phyloP scores from a whole-genome alignment of 345 rosid genomes.

The Trapa incisa region DNA sequence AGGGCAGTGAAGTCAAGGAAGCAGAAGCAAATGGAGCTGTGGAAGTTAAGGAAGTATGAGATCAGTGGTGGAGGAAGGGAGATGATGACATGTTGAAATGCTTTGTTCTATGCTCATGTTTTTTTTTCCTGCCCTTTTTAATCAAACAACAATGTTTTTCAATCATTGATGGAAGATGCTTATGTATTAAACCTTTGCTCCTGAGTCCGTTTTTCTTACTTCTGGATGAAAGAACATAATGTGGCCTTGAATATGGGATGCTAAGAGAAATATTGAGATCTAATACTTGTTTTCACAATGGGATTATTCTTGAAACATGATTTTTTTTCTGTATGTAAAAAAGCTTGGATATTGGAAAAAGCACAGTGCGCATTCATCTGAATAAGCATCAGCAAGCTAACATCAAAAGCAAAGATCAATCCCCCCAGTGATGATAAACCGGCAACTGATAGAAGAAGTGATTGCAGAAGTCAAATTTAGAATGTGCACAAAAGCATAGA shows the following conservation, averaged over 20 bases:
- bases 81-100: neutral
- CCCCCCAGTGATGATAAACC: too few relatives aligned
- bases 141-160: neutral
- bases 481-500: neutral
- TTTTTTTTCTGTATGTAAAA: neutral
- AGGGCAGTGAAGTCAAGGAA: neutral
- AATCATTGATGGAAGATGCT: neutral
- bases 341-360: neutral
- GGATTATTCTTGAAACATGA: neutral
- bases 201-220: neutral
- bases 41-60: slow-evolving; percentile 1
- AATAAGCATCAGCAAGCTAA: neutral
- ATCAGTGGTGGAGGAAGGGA: neutral
- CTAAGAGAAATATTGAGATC: neutral
- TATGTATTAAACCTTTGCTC: too few relatives aligned
- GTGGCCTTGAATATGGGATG: neutral
- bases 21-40: neutral
- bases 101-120: neutral
- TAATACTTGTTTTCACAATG: neutral
- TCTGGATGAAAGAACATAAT: neutral
- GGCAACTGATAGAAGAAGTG: neutral
- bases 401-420: too few relatives aligned
- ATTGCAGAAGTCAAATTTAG: neutral
- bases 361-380: neutral
- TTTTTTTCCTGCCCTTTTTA: too few relatives aligned